Conservation (phyloP, 768 basidiomycete genomes). For the Boletus reticulatus region DNA sequence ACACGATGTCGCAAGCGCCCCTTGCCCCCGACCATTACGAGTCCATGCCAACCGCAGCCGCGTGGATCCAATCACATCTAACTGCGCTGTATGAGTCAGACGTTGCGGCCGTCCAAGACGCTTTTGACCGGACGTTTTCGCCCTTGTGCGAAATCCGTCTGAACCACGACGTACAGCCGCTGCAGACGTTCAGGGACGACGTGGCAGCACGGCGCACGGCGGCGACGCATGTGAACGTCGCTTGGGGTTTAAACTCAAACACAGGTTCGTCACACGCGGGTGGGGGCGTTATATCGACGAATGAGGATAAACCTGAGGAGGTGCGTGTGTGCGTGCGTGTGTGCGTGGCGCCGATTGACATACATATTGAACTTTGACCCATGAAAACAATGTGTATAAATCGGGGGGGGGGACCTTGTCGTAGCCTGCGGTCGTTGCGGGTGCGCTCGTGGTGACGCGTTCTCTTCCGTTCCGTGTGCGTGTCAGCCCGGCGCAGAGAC, state of each 20-base stretch:
- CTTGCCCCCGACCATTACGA: not conserved
- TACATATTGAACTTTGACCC: too few species aligned
- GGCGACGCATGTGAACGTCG: slow-evolving; percentile 21
- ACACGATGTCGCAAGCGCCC: not conserved
- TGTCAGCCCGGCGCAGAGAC: slow-evolving; percentile 35
- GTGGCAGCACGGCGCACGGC: slow-evolving; percentile 20
- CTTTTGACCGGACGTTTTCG: slow-evolving; percentile 34
- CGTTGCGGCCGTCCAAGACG: not conserved
- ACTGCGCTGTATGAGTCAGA: slow-evolving; percentile 26
- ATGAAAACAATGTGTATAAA: too few species aligned
- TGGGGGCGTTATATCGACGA: slow-evolving; percentile 29
- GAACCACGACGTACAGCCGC: slow-evolving; percentile 27
- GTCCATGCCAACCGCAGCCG: slow-evolving; percentile 1
- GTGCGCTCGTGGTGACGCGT: slow-evolving; percentile 39
- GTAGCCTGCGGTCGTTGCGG: slow-evolving; percentile 39
- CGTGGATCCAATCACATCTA: slow-evolving; percentile 33
- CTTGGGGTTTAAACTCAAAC: slow-evolving; percentile 28
- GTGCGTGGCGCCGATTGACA: too few species aligned
- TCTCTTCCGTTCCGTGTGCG: slow-evolving; percentile 41
- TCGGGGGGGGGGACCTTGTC: too few species aligned
- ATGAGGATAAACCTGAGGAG: slow-evolving; percentile 18
- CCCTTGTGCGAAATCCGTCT: slow-evolving; percentile 31
- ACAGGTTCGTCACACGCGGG: not conserved
- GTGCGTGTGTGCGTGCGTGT: slow-evolving; percentile 12
- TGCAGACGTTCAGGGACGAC: slow-evolving; percentile 29